Conservation (phyloP, 2,329 filamentous ascomycete genomes). For the Zymoseptoria tritici region DNA sequence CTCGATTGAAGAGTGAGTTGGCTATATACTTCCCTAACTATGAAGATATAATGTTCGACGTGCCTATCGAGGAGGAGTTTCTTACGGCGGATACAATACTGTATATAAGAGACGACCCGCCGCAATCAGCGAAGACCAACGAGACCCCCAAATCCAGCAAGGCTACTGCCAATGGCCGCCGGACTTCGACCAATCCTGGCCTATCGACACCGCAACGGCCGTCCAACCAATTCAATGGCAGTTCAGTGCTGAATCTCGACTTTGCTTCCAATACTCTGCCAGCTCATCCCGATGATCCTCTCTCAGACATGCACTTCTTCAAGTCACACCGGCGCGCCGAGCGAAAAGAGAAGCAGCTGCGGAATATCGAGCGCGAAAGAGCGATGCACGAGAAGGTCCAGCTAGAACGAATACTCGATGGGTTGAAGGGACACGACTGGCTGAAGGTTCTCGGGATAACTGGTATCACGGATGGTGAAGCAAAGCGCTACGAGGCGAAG, state of each 20-base stretch:
- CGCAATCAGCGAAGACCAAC: constrained; percentile 3
- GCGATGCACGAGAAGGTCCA: constrained; percentile 61
- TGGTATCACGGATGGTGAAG: constrained; percentile 74
- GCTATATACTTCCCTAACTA: constrained; percentile 89
- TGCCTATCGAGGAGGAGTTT: constrained; percentile 68
- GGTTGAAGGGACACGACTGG: constrained; percentile 88
- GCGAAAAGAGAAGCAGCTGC: constrained; percentile 59
- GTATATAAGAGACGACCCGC: constrained; percentile 26
- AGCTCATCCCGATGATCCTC: constrained; percentile 43
- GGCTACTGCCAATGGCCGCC: constrained; percentile 3
- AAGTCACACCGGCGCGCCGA: constrained; percentile 55
- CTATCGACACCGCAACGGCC: constrained; percentile 12
- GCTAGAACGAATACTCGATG: constrained; percentile 64
- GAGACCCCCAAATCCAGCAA: constrained; percentile 11
- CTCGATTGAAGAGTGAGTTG: constrained; percentile 83
- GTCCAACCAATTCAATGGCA: constrained; percentile 15
- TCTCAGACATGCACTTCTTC: constrained; percentile 50
- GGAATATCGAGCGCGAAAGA: constrained; percentile 59
- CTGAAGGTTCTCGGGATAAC: constrained; percentile 84
- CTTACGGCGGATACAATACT: constrained; percentile 21
- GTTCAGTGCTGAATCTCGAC: constrained; percentile 17
- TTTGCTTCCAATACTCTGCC: constrained; percentile 24
- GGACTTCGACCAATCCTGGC: constrained; percentile 11
- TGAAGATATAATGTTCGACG: constrained; percentile 85
- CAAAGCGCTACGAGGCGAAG: constrained; percentile 79